These are phyloP conservation scores for Paramecium primaurelia DNA, from an alignment of 73 alveolate species.

Conservation along the genomic window DNA sequence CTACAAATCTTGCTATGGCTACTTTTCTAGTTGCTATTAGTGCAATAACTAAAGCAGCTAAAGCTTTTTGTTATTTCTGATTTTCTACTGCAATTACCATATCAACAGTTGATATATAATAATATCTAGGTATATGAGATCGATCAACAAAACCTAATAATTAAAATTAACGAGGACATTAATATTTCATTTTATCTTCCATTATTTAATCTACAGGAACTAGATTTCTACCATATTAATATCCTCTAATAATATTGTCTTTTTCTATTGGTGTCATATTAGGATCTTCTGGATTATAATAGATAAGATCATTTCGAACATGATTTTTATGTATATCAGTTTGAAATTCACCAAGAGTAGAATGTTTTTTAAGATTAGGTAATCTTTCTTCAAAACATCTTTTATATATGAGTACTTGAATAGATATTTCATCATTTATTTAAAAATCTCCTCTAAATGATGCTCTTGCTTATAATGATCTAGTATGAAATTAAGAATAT, in stretches of 20 bases:
- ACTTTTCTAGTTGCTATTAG: constrained; percentile 83
- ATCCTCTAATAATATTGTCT: constrained; percentile 85
- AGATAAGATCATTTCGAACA: constrained; percentile 73
- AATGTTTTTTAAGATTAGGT: constrained; percentile 89
- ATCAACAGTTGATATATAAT: constrained; percentile 87
- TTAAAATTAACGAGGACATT: constrained; percentile 77
- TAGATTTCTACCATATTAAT: constrained; percentile 86
- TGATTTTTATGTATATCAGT: constrained; percentile 75
- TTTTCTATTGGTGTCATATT: constrained; percentile 78
- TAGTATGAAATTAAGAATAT: constrained; percentile 89
- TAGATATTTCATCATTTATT: constrained; percentile 71
- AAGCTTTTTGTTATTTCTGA: constrained; percentile 74
- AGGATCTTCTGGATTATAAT: constrained; percentile 89
- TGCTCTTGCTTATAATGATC: constrained; percentile 77
- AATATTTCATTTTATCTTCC: constrained; percentile 81
- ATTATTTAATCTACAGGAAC: constrained; percentile 88
- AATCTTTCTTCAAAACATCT: constrained; percentile 85
- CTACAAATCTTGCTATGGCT: constrained; percentile 84
- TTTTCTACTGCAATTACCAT: constrained; percentile 85
- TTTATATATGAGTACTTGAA: constrained; percentile 81
- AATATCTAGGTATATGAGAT: constrained; percentile 82
- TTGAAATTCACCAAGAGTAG: constrained; percentile 73
- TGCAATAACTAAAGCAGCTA: constrained; percentile 86
- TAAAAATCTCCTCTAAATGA: constrained; percentile 91
- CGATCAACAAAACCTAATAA: constrained; percentile 87